phyloP scores from a whole-genome alignment of 345 rosid species.

The Salix brachista region DNA sequence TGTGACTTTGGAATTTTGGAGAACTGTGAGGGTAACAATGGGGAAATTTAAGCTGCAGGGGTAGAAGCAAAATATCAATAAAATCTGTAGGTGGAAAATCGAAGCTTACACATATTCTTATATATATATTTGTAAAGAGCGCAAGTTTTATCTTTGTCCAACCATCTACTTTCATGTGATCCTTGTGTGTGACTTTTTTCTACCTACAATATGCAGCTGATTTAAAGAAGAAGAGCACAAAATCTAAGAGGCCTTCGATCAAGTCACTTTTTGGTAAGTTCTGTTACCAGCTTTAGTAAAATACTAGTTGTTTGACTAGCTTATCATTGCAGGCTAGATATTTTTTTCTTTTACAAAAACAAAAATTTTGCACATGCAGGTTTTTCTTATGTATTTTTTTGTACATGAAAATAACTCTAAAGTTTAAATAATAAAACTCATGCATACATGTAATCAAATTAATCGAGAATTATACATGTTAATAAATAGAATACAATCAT shows the following conservation, averaged over 20 bases:
- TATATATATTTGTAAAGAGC: neutral
- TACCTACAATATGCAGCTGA: conserved; percentile 21
- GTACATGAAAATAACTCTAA: too few species aligned
- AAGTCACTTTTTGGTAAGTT: conserved; percentile 31
- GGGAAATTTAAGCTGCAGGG: neutral
- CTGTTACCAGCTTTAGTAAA: too few species aligned
- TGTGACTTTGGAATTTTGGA: neutral
- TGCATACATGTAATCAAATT: too few species aligned
- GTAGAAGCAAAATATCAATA: too few species aligned
- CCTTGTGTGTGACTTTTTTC: neutral
- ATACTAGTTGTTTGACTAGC: too few species aligned
- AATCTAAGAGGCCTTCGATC: conserved; percentile 33
- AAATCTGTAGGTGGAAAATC: neutral
- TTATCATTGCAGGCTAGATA: too few species aligned
- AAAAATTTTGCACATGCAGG: neutral
- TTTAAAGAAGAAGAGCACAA: conserved; percentile 28
- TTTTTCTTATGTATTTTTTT: too few species aligned
- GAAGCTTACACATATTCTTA: neutral
- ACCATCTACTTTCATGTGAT: neutral
- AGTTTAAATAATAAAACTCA: too few species aligned
- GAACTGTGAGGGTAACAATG: neutral
- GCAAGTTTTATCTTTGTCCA: neutral
- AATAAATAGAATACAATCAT: too few species aligned
- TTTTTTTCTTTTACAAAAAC: neutral
- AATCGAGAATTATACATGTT: too few species aligned